Conservation (phyloP, 1,139 yeast genomes). For the Scheffersomyces cryptocercus region DNA sequence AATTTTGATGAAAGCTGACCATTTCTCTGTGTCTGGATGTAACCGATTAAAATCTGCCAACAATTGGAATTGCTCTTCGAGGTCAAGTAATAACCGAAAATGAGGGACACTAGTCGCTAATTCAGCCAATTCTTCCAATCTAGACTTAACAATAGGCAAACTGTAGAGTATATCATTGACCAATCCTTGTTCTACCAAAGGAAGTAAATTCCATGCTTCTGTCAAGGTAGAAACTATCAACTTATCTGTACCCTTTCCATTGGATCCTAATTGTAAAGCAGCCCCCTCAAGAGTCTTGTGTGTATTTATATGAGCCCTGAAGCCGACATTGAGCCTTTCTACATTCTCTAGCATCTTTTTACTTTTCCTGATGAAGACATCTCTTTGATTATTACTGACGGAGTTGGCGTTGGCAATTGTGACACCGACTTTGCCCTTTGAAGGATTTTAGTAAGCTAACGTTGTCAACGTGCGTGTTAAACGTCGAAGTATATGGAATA, state of each 20-base stretch:
- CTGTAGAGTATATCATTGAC: slow-evolving; percentile 67
- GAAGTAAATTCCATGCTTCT: slow-evolving; percentile 61
- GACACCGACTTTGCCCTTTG: slow-evolving; percentile 24
- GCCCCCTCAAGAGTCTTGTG: slow-evolving; percentile 55
- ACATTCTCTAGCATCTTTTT: slow-evolving; percentile 35
- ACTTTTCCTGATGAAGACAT: slow-evolving; percentile 25
- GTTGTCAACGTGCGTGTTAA: slow-evolving; percentile 25
- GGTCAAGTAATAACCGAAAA: slow-evolving; percentile 64
- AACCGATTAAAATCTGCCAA: slow-evolving; percentile 37
- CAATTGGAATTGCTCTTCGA: slow-evolving; percentile 53
- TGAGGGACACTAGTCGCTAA: slow-evolving; percentile 41
- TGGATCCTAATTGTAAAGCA: slow-evolving; percentile 26
- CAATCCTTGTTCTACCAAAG: slow-evolving; percentile 43
- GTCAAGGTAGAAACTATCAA: slow-evolving; percentile 71
- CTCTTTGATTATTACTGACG: slow-evolving; percentile 49
- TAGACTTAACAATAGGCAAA: slow-evolving; percentile 61
- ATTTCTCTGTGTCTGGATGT: slow-evolving; percentile 28
- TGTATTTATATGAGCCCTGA: slow-evolving; percentile 75
- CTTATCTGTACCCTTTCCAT: slow-evolving; percentile 33
- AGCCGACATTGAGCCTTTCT: slow-evolving; percentile 30
- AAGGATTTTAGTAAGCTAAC: slow-evolving; percentile 19
- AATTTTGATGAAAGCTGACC: slow-evolving; percentile 60
- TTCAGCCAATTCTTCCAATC: slow-evolving; percentile 51
- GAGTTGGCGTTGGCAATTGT: slow-evolving; percentile 64
- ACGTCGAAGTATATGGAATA: slow-evolving; percentile 4